A percentile compares a stretch with the other conserved stretches of the same genome.
These are phyloP conservation scores for Talaromyces sp. DNA, from an alignment of 2,329 filamentous ascomycete genomes.

Conservation along the genomic window DNA sequence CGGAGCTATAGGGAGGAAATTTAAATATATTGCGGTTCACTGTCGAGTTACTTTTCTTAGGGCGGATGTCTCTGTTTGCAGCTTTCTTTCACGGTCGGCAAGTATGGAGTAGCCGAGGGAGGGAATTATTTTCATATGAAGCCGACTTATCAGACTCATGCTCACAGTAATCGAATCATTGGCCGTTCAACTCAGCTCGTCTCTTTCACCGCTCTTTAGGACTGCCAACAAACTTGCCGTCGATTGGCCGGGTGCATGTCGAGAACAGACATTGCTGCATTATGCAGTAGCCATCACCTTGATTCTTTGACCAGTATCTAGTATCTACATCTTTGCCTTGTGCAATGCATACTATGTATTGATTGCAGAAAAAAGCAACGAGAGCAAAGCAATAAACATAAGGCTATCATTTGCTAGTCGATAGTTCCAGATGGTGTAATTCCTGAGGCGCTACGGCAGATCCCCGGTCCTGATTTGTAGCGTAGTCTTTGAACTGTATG, in stretches of 20 bases:
- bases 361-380: not conserved
- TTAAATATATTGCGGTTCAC: not conserved
- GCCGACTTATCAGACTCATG: not conserved
- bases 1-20: not conserved
- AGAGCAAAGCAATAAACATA: not conserved
- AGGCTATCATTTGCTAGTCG: not conserved
- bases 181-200: not conserved
- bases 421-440: not conserved
- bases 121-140: not conserved
- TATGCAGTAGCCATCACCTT: not conserved
- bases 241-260: not conserved
- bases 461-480: not conserved
- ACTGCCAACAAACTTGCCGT: not conserved
- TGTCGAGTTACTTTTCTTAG: not conserved
- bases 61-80: not conserved
- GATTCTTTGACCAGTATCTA: not conserved
- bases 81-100: not conserved
- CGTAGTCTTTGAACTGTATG: not conserved
- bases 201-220: constrained; percentile 3
- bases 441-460: constrained; percentile 4
- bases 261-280: not conserved
- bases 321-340: no score
- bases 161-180: not conserved
- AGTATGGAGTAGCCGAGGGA: not conserved
- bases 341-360: no score